phyloP scores from a whole-genome alignment of 2,329 filamentous ascomycete genomes.

The Sarocladiaceae sp. region DNA sequence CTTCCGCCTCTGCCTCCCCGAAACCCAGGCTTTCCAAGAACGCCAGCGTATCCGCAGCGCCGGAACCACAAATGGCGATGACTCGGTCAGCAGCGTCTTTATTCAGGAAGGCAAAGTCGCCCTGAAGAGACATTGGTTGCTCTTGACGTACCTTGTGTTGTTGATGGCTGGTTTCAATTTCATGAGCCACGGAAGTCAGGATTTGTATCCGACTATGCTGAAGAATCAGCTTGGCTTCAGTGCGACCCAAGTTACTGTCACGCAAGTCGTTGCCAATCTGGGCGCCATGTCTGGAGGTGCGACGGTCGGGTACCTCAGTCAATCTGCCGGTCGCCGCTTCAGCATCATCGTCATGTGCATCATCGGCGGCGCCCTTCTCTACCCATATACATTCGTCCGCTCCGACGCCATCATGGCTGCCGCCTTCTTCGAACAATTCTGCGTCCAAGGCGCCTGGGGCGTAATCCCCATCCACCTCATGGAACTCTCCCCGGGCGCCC shows the following conservation, averaged over 20 bases:
- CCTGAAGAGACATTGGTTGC: conserved; percentile 72
- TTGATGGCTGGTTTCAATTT: conserved; percentile 87
- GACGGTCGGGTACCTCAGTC: conserved; percentile 61
- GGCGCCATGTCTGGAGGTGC: conserved; percentile 68
- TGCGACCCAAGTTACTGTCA: conserved; percentile 59
- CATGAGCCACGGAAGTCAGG: conserved; percentile 74
- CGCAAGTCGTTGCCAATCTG: conserved; percentile 67
- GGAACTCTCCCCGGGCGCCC: conserved; percentile 68
- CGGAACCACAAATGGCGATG: conserved; percentile 16
- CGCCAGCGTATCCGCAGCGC: conserved; percentile 56
- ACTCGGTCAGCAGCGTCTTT: conserved; percentile 54
- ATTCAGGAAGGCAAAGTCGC: conserved; percentile 74
- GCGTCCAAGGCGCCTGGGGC: conserved; percentile 73
- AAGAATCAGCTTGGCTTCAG: conserved; percentile 50
- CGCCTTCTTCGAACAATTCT: conserved; percentile 81
- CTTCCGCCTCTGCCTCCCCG: conserved; percentile 72
- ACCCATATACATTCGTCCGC: conserved; percentile 73
- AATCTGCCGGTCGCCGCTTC: conserved; percentile 65
- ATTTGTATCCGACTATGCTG: conserved; percentile 58
- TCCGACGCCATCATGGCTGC: conserved; percentile 65
- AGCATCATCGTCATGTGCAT: conserved; percentile 62
- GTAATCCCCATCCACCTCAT: conserved; percentile 75
- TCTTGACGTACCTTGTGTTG: conserved; percentile 77
- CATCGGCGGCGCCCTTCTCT: conserved; percentile 70
- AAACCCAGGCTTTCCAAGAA: conserved; percentile 70